Evolutionary conservation across 305 asterid genomes (phyloP).

Genomic region (Nicotiana rustica): DNA sequence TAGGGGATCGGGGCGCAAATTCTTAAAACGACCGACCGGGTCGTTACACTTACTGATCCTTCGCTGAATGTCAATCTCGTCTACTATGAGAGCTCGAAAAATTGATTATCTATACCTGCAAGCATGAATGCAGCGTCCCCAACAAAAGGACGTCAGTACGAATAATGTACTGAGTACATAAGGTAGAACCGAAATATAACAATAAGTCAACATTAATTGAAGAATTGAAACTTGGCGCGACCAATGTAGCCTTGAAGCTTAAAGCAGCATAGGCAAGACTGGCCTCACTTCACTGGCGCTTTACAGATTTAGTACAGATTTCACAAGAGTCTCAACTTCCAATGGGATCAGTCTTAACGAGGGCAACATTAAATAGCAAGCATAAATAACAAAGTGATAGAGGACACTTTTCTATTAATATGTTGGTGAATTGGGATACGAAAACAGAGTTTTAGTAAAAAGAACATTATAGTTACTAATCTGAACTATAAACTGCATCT

Average conservation of each 20-base stretch:
- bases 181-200: too few relatives aligned
- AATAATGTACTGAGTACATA: too few relatives aligned
- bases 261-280: not conserved
- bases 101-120: too few relatives aligned
- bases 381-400: constrained; percentile 9
- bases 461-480: not conserved
- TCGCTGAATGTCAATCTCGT: too few relatives aligned
- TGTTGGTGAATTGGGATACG: not conserved
- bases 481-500: not conserved
- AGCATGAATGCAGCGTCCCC: too few relatives aligned
- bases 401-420: not conserved
- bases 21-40: too few relatives aligned
- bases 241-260: constrained; percentile 3
- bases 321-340: constrained; percentile 4
- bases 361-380: not conserved
- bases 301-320: not conserved
- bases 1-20: too few relatives aligned
- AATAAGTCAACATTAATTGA: too few relatives aligned
- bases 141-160: too few relatives aligned
- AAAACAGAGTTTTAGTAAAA: not conserved
- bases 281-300: not conserved
- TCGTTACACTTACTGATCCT: too few relatives aligned
- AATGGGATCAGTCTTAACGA: not conserved
- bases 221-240: not conserved
- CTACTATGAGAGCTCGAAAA: too few relatives aligned